Conservation (phyloP, 2,329 filamentous ascomycete genomes). For the Cladosporium cucumerinum region DNA sequence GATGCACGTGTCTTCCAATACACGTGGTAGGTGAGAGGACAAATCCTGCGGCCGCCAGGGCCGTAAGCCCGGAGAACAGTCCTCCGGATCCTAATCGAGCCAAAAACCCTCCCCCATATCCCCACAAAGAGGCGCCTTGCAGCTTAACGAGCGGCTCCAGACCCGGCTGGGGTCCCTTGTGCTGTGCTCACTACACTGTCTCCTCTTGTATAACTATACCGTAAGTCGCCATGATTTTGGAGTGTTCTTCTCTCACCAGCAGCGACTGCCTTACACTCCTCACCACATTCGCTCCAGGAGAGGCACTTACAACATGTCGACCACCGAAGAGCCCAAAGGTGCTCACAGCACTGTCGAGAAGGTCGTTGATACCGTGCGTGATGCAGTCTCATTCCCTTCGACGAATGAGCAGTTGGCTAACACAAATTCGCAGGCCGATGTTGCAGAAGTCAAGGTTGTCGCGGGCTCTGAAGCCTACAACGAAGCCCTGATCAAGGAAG, state of each 20-base stretch:
- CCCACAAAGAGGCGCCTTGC: constrained; percentile 15
- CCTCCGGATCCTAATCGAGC: constrained; percentile 11
- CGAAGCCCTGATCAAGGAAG: constrained; percentile 55
- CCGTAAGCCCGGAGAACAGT: constrained; percentile 13
- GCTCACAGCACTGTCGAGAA: constrained; percentile 14
- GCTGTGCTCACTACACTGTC: not conserved
- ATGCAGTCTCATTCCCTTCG: not conserved
- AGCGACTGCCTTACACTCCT: not conserved
- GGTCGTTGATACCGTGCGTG: constrained; percentile 10
- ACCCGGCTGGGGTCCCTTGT: constrained; percentile 7
- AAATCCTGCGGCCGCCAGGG: constrained; percentile 9
- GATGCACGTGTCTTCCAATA: constrained; percentile 4
- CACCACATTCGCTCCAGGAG: constrained; percentile 3
- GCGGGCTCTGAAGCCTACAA: constrained; percentile 53
- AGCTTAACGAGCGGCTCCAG: constrained; percentile 16
- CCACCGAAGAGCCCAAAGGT: constrained; percentile 8
- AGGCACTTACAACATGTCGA: constrained; percentile 10
- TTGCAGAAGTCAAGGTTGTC: constrained; percentile 45
- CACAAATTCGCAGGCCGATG: constrained; percentile 14
- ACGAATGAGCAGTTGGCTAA: not conserved
- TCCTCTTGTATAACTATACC: constrained; percentile 13
- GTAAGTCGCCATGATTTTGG: not conserved
- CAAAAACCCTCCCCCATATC: constrained; percentile 4
- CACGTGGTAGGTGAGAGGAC: not conserved
- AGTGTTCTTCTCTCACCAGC: not conserved